Evolutionary conservation across 805 yeast species (phyloP), one percentile per base, ranked within the genome.

Genomic region (Ascoidea tarda): DNA sequence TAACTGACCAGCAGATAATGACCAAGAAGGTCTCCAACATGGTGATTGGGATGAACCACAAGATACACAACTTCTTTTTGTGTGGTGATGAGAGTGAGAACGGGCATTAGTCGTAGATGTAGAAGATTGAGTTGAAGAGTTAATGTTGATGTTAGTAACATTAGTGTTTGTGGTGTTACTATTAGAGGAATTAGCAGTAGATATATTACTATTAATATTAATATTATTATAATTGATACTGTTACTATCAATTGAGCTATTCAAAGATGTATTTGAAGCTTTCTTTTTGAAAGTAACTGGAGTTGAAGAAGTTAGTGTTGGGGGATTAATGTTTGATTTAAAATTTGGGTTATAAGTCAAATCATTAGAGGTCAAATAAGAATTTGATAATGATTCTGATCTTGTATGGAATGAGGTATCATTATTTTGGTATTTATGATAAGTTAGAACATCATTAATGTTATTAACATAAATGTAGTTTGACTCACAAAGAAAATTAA

Each of bases 21-120:
- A 82, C 99, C 99, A 91, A 5, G 95, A 84, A 1, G 99, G 99
- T 63, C 99, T 78, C 99, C 99, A 91, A 67, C 99, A 91, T 5
- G 99, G 99, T 5, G 95, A 86, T 59, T 86, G 93, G 53, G 82
- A 84, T 1, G 93, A 80, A 5, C 89, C 88, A 68, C 99, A 91
- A 5, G 96, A 87, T 33, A 91, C 81, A 64, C 99, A 91, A 51
- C 76, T 77, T 59, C 96, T 75, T 62, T 58, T 49, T 12, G 56
- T 52, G 53, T 46, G 58, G 45, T 48, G 55, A 50, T 55, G 57
- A 73, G 70, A 53, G 50, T 66, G 62, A 49, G 69, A 59, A 14
- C 69, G 64, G 12, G 73, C 46, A 48, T 50, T 54, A 21, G 61
- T 58, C 6, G 56, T 51, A n/a, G 53, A 50, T 33, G 53, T 38